Conservation (phyloP, 2,329 filamentous ascomycete species). For the Phoma herbarum region DNA sequence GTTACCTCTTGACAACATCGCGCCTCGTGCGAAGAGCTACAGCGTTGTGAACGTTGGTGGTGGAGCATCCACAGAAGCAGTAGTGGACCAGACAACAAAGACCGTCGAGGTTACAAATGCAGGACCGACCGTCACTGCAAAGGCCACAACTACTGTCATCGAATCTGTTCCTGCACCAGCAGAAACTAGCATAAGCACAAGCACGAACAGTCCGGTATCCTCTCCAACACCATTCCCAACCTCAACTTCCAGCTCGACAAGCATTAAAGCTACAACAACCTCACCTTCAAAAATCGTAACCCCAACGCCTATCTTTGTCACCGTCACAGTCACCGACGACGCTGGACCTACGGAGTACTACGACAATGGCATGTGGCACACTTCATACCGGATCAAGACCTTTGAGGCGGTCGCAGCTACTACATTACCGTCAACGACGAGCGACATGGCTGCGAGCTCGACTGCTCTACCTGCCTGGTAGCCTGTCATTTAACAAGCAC, state of each 20-base stretch:
- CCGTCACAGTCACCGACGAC: constrained; percentile 40
- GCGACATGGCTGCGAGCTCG: constrained; percentile 6
- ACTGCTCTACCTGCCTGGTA: constrained; percentile 20
- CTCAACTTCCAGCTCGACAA: constrained; percentile 20
- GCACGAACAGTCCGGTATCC: constrained; percentile 21
- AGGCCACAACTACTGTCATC: constrained; percentile 34
- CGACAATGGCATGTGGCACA: constrained; percentile 58
- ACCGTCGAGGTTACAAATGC: constrained; percentile 39
- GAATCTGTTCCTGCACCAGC: constrained; percentile 22
- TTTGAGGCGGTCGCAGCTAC: constrained; percentile 29
- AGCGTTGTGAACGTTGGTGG: constrained; percentile 53
- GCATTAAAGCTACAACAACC: constrained; percentile 6
- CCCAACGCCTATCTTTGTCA: constrained; percentile 40
- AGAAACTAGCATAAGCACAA: constrained; percentile 21
- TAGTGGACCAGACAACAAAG: constrained; percentile 34
- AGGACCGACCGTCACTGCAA: constrained; percentile 35
- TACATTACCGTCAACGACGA: neutral
- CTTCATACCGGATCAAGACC: constrained; percentile 51
- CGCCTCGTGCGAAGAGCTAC: constrained; percentile 45
- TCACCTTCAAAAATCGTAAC: constrained; percentile 27
- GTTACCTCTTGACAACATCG: constrained; percentile 41
- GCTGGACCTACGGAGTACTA: constrained; percentile 51
- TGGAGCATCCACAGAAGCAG: constrained; percentile 38
- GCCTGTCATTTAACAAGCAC: neutral
- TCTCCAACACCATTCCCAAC: constrained; percentile 19